Evolutionary conservation across 768 basidiomycete genomes (phyloP).

Genomic region (Astraeus odoratus): DNA sequence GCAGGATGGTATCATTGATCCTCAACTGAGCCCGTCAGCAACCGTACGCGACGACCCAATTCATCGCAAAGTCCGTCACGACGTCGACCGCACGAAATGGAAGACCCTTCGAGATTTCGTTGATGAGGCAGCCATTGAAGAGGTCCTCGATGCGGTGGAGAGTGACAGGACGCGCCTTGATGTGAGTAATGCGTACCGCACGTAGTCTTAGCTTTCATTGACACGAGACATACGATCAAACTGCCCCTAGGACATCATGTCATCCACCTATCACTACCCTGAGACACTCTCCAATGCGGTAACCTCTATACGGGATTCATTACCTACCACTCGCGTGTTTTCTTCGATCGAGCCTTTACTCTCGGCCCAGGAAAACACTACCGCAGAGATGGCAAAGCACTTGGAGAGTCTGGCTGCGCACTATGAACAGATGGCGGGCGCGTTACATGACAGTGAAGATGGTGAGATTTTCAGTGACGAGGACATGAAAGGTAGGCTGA

Average conservation of each 20-base stretch:
- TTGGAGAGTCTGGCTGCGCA: slow-evolving; percentile 68
- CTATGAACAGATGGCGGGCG: slow-evolving; percentile 70
- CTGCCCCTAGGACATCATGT: slow-evolving; percentile 46
- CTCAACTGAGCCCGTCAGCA: slow-evolving; percentile 22
- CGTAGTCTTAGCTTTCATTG: too few relatives aligned
- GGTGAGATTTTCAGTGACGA: slow-evolving; percentile 62
- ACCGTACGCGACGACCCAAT: slow-evolving; percentile 22
- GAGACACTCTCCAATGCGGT: slow-evolving; percentile 55
- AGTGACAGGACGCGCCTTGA: slow-evolving; percentile 61
- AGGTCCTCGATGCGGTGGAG: slow-evolving; percentile 67
- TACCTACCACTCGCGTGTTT: slow-evolving; percentile 35
- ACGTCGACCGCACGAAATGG: slow-evolving; percentile 53
- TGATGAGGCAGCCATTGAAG: slow-evolving; percentile 76
- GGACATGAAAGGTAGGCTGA: slow-evolving; percentile 53
- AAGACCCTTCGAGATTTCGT: slow-evolving; percentile 83
- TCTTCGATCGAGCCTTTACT: slow-evolving; percentile 40
- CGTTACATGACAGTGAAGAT: slow-evolving; percentile 60
- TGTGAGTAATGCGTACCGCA: slow-evolving; percentile 34
- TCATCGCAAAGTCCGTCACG: slow-evolving; percentile 13
- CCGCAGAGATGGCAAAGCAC: slow-evolving; percentile 63
- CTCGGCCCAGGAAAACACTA: slow-evolving; percentile 44
- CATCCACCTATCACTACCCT: slow-evolving; percentile 60
- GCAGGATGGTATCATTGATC: slow-evolving; percentile 33
- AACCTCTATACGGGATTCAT: slow-evolving; percentile 42
- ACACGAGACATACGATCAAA: neutral